Percentiles rank a stretch among this genome's conserved stretches.
Evolutionary conservation across 805 yeast genomes (phyloP).

Genomic region (Candida orba): DNA sequence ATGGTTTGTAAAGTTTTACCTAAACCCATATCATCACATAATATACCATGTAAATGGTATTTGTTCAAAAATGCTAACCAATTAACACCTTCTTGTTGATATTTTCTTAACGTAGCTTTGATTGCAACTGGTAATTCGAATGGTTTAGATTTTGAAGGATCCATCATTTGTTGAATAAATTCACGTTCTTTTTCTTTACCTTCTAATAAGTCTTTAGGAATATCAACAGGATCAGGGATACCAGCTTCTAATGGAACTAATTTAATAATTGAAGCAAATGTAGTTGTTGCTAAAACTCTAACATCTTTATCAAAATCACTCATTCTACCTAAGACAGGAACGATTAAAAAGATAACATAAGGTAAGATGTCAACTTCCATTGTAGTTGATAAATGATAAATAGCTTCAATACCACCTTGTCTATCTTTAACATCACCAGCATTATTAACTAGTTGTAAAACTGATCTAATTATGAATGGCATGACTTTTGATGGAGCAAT

Average conservation of each 20-base stretch:
- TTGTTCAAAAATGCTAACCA: constrained; percentile 95
- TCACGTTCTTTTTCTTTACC: constrained; percentile 94
- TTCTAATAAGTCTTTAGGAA: constrained; percentile 74
- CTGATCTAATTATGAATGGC: constrained; percentile 66
- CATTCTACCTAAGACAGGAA: constrained; percentile 96
- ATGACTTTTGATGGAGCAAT: constrained; percentile 64
- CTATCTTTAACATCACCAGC: constrained; percentile 64
- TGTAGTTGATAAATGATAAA: constrained; percentile 73
- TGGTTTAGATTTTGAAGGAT: constrained; percentile 81
- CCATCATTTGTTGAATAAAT: constrained; percentile 96
- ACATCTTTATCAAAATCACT: constrained; percentile 88
- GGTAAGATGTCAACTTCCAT: constrained; percentile 92
- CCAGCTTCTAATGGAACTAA: constrained; percentile 96
- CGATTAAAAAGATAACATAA: constrained; percentile 89
- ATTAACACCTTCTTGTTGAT: constrained; percentile 97
- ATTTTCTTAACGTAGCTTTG: constrained; percentile 85
- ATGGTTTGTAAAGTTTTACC: constrained; percentile 97
- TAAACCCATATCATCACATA: constrained; percentile 99
- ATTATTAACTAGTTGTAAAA: constrained; percentile 75
- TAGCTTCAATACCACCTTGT: constrained; percentile 90
- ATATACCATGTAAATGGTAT: constrained; percentile 91
- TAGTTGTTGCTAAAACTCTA: constrained; percentile 86
- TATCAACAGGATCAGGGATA: constrained; percentile 87
- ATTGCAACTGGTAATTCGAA: constrained; percentile 87
- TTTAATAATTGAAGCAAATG: constrained; percentile 93